A percentile compares a stretch with the other conserved stretches of the same genome.
phyloP scores from a whole-genome alignment of 352 stramenopile genomes.

The Halophytophthora polymorphica region DNA sequence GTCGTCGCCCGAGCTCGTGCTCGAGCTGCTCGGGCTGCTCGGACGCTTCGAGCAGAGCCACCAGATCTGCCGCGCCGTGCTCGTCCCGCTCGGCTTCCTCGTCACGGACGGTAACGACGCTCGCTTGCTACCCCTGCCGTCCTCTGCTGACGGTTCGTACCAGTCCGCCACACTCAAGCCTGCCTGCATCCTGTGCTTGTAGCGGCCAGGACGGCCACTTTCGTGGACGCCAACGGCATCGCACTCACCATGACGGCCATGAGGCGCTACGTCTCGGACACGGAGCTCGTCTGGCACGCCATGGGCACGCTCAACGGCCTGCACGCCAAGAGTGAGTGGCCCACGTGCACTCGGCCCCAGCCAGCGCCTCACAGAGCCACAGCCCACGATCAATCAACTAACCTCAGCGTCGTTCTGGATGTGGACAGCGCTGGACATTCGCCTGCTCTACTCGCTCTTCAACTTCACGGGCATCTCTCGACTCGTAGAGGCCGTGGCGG shows the following conservation, averaged over 20 bases:
- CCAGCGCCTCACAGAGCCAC: not conserved
- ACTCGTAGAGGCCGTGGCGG: constrained; percentile 63
- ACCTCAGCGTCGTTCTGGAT: not conserved
- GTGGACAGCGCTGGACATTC: constrained; percentile 37
- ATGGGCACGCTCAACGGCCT: constrained; percentile 69
- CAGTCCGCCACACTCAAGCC: no score
- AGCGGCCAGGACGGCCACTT: constrained; percentile 54
- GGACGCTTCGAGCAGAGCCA: constrained; percentile 51
- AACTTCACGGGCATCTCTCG: constrained; percentile 51
- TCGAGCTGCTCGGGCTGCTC: constrained; percentile 55
- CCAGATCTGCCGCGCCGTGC: constrained; percentile 40
- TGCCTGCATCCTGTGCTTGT: not conserved
- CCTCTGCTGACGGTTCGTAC: not conserved
- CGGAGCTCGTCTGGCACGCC: constrained; percentile 73
- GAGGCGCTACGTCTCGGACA: constrained; percentile 50
- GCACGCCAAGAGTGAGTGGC: constrained; percentile 41
- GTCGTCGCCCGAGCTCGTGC: constrained; percentile 40
- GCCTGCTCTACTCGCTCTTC: constrained; percentile 45
- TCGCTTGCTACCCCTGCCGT: not conserved
- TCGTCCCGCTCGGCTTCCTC: constrained; percentile 63
- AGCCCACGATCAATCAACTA: not conserved
- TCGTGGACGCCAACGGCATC: constrained; percentile 64
- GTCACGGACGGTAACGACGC: constrained; percentile 49
- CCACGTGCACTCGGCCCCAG: not conserved
- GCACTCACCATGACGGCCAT: constrained; percentile 46